Evolutionary conservation across 2,329 filamentous ascomycete genomes (phyloP).

Genomic region (Verticillium nonalfalfae): DNA sequence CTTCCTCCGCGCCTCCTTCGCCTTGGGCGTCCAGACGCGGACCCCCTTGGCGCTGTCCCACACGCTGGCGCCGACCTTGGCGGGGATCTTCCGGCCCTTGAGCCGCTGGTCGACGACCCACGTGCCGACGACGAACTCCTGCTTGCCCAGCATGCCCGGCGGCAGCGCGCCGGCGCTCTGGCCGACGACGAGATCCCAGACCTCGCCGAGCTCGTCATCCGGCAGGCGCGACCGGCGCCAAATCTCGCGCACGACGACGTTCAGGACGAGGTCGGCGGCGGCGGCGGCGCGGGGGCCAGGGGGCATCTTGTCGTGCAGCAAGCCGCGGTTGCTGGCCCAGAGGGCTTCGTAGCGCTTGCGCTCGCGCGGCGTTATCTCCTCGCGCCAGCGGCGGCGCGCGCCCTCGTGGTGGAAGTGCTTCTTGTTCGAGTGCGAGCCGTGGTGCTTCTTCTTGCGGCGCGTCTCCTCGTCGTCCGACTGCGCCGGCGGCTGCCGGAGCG

Average conservation of each 20-base stretch:
- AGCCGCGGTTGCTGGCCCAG: slow-evolving; percentile 74
- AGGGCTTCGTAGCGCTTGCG: slow-evolving; percentile 78
- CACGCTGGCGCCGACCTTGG: slow-evolving; percentile 64
- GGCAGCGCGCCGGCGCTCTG: slow-evolving; percentile 13
- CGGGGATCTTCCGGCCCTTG: slow-evolving; percentile 71
- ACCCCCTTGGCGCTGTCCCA: slow-evolving; percentile 62
- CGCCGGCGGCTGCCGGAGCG: slow-evolving; percentile 52
- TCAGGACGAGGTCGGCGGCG: slow-evolving; percentile 47
- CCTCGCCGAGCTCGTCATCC: slow-evolving; percentile 61
- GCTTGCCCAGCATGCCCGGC: slow-evolving; percentile 50
- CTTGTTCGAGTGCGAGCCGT: slow-evolving; percentile 39
- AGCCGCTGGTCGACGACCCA: slow-evolving; percentile 78
- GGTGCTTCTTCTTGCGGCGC: slow-evolving; percentile 44
- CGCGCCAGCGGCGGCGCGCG: slow-evolving; percentile 68
- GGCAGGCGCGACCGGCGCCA: slow-evolving; percentile 67
- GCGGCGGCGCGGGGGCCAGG: slow-evolving; percentile 1
- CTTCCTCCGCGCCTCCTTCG: slow-evolving; percentile 3
- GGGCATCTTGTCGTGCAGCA: slow-evolving; percentile 33
- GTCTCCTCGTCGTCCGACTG: slow-evolving; percentile 48
- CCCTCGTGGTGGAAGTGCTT: slow-evolving; percentile 75
- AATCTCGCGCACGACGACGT: slow-evolving; percentile 67
- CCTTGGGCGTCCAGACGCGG: slow-evolving; percentile 26
- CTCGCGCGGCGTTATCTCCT: slow-evolving; percentile 65
- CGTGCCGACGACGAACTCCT: slow-evolving; percentile 77
- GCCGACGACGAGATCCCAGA: slow-evolving; percentile 65